Base-by-base conservation (phyloP, 352 stramenopile genomes). In the Pythium myriotylum region DNA sequence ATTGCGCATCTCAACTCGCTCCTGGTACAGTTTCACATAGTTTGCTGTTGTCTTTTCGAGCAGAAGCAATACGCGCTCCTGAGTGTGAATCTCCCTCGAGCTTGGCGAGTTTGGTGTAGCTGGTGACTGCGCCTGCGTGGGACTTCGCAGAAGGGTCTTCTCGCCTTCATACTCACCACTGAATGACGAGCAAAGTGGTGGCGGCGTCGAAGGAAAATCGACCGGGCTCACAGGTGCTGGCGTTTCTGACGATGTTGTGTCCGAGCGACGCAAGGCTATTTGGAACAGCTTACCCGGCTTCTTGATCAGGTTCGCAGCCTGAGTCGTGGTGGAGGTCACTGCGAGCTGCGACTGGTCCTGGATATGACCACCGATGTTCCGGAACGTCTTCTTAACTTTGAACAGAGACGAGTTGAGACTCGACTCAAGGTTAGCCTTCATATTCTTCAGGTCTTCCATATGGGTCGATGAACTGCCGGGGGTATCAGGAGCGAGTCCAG, bases 351-450 rank as follows among this genome's bases (percentile, higher is more conserved):
- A 55, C 9, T 59, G 57, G 17, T 67, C 64, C 48, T 84, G 79
- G 35, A 80, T 71, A 46, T 88, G 74, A 17, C 67, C 76, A 14
- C 76, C 74, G 41, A 89, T 59, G n/a, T 79, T 88, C 0, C 74
- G 74, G 23, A 93, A 90, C 13, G 76, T 77, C 32, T 74, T 84
- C 52, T 89, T 90, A 33, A 93, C 81, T 60, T 91, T 91, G 42
- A 79, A 75, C 16, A 91, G 62, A 4, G 81, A 91, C 8, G 69
- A 80, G 48, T 86, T 91, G 19, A 93, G 72, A 42, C 79, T 90
- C 17, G 81, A 90, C 12, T 81, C 78, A 27, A 93, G 70, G 40
- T 93, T 90, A 3, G 74, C 72, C 58, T 87, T 90, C 47, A 88
- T 88, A 47, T 76, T 86, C 58, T 89, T 89, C 24, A 92, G 53